Conservation (phyloP, 441 rosid genomes). For the Bruguiera hainesii region DNA sequence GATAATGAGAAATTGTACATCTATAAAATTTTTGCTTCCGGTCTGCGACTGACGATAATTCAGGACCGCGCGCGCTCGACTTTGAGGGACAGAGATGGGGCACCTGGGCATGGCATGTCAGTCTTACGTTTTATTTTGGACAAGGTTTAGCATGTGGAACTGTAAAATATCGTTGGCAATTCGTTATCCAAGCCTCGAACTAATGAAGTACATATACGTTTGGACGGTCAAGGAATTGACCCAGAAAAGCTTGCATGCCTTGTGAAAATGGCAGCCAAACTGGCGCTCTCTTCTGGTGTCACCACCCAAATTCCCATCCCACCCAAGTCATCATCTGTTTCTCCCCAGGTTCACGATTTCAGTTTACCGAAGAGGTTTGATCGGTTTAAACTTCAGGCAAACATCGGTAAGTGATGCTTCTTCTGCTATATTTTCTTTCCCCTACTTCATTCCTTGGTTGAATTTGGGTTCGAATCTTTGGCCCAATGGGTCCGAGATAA, state of each 20-base stretch:
- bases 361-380: constrained; percentile 22
- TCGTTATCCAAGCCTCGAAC: constrained; percentile 21
- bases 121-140: constrained; percentile 20
- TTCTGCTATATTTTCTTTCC: not conserved
- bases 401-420: constrained; percentile 37
- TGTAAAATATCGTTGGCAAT: constrained; percentile 23
- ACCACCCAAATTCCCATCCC: constrained; percentile 22
- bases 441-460: not conserved
- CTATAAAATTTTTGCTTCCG: no score
- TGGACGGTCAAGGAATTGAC: constrained; percentile 10
- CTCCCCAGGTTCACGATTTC: constrained; percentile 15
- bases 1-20: no score
- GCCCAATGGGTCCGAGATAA: not conserved
- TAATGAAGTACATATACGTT: not conserved
- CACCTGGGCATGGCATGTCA: constrained; percentile 7
- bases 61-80: not conserved
- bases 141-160: constrained; percentile 26
- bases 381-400: constrained; percentile 54
- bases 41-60: no score
- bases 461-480: not conserved
- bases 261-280: constrained; percentile 47
- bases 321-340: constrained; percentile 17
- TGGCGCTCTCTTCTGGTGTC: constrained; percentile 30
- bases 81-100: constrained; percentile 8
- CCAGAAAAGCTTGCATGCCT: not conserved